Base-by-base conservation (phyloP, 2,329 filamentous ascomycete genomes). In the Alternaria sp. region DNA sequence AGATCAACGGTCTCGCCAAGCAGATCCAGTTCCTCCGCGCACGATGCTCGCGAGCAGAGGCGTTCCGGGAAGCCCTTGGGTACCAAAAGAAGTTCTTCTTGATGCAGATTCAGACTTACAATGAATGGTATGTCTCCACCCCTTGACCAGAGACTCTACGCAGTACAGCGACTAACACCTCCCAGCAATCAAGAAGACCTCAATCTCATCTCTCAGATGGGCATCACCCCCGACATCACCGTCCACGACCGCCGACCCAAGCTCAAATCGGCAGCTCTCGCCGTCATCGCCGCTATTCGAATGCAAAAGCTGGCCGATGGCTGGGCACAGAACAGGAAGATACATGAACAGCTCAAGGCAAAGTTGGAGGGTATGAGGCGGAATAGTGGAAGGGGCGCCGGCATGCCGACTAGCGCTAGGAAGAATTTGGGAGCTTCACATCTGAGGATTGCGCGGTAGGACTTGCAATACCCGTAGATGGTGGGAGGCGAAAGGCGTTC, bases 21-120 rank as follows among this genome's bases (percentile, higher is more conserved):
- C 94, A 98, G 81, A 95, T 98, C 78, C 88, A 94, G 74, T 98
- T 92, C 89, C 88, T 98, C 78, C 89, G 94, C 73, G 92, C 93
- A 2, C 89, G 91, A 56, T 92, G 92, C 82, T 87, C 88, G 76
- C 88, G 96, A 30, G 95, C 97, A 80, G 89, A 92, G 71, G 88
- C 87, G 55, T 90, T 98, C 81, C 87, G 96, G 45, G 86, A 87
- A 66, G 92, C 94, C 73, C 87, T 95, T 30, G 92, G 92, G 9
- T 97, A 91, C 82, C 93, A 93, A 67, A 99, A 99, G 86, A 89
- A 87, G 70, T 94, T 93, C 79, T 88, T 97, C 81, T 81, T 90
- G 73, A 85, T 93, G 78, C 89, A 93, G 80, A 88, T 96, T 58
- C 89, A 94, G 71, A 88, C 97, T 73, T 94, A 93, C 73, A 91